A percentile compares a stretch with the other conserved stretches of the same genome.
Evolutionary conservation across 225 moss, liverwort and hornwort genomes (phyloP).

Genomic region (Straminergon stramineum): DNA sequence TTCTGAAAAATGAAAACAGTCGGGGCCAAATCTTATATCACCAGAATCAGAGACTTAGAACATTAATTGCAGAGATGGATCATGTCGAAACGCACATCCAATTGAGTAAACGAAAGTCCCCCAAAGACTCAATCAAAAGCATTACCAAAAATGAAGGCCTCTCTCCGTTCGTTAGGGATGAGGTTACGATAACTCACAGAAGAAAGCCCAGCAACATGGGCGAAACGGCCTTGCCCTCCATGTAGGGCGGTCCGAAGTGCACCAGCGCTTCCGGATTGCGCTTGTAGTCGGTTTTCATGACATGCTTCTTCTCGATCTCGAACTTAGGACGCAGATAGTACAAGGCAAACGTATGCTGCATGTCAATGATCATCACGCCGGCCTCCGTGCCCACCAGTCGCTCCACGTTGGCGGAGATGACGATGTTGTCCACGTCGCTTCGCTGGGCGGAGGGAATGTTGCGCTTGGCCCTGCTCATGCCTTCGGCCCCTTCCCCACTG

Average conservation of each 20-base stretch:
- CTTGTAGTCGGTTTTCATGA: constrained; percentile 19
- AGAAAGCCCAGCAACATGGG: constrained; percentile 58
- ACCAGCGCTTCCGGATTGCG: constrained; percentile 61
- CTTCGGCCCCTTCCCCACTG: constrained; percentile 29
- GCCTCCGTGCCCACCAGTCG: constrained; percentile 42
- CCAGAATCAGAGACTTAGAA: neutral
- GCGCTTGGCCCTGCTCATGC: constrained; percentile 16
- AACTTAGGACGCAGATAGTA: constrained; percentile 65
- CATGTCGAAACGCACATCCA: neutral
- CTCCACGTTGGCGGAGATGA: constrained; percentile 69
- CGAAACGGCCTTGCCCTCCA: constrained; percentile 82
- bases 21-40: neutral
- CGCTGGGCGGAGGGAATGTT: constrained; percentile 46
- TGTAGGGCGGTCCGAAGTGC: constrained; percentile 64
- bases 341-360: constrained; percentile 65
- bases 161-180: neutral
- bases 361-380: constrained; percentile 53
- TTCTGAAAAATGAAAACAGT: neutral
- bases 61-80: no score
- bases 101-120: neutral
- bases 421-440: constrained; percentile 77
- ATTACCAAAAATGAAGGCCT: neutral
- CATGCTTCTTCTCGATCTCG: constrained; percentile 30
- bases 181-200: constrained; percentile 34
- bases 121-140: neutral